phyloP scores from a whole-genome alignment of 495 filamentous ascomycete genomes.

The Pyrenula massariospora region DNA sequence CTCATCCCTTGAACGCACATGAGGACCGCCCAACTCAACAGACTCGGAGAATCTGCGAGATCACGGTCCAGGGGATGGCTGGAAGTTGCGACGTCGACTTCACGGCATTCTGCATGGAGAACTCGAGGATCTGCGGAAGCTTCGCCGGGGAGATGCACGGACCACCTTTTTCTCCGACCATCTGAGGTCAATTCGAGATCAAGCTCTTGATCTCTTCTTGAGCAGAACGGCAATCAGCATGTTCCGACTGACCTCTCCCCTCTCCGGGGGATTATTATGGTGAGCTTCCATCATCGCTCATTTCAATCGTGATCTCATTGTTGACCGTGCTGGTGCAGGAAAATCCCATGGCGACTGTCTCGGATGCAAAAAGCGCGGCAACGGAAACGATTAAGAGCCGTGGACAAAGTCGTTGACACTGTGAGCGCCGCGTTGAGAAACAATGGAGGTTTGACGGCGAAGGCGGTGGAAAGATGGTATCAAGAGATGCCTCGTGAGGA shows the following conservation, averaged over 20 bases:
- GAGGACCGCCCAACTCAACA: neutral
- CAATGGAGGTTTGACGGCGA: conserved; percentile 48
- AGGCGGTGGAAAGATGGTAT: conserved; percentile 78
- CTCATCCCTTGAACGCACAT: neutral
- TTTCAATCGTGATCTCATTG: no score
- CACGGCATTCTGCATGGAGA: no score
- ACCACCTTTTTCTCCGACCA: neutral
- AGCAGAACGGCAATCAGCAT: conserved; percentile 12
- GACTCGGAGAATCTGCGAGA: neutral
- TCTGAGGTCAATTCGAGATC: neutral
- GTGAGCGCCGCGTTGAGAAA: conserved; percentile 64
- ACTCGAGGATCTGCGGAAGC: no score
- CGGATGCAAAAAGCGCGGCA: conserved; percentile 81
- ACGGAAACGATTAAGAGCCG: conserved; percentile 69
- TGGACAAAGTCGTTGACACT: conserved; percentile 71
- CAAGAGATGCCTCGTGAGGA: conserved; percentile 88
- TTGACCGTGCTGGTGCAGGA: conserved; percentile 44
- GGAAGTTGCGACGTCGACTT: neutral
- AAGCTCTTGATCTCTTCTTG: neutral
- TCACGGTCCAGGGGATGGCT: neutral
- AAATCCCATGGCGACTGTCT: conserved; percentile 95
- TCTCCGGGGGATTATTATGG: conserved; percentile 79
- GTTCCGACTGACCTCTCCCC: conserved; percentile 66
- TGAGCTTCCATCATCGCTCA: conserved; percentile 35
- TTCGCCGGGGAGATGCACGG: no score